Base-by-base conservation (phyloP, 495 filamentous ascomycete species). In the Penicillium verhagenii region DNA sequence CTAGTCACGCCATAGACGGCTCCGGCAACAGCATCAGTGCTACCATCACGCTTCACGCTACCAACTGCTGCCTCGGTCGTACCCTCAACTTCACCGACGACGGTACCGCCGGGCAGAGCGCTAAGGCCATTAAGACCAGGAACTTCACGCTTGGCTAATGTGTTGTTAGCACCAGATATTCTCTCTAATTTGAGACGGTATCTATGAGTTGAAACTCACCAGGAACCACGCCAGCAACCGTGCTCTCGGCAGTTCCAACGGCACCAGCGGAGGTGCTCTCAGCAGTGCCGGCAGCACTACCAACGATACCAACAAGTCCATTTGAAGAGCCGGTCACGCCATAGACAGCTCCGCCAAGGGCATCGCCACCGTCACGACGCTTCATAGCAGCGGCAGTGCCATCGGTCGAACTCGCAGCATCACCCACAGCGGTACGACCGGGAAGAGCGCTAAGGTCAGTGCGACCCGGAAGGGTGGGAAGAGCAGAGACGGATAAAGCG, bases 381-480 rank as follows among this genome's bases (percentile, higher is more conserved):
- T 58, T 56, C 1, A 43, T 0, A 18, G 13, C 37, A n/a, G 18
- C 28, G 20, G 38, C 11, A 25, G 31, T 35, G 18, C 40, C 21
- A 1, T 11, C n/a, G 10, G 13, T 23, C 0, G 47, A 21, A 20
- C 42, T 56, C 37, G 49, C 45, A 18, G 52, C 6, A 19, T 33
- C 52, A 8, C 33, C 50, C 29, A 61, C 37, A 10, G 43, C 53
- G 11, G 31, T 44, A 20, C 49, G 2, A 6, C 53, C 49, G 21
- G 54, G n/a, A n/a, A n/a, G n/a, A n/a, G n/a, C n/a, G n/a, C n/a
- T n/a, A n/a, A n/a, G n/a, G n/a, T n/a, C n/a, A n/a, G n/a, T n/a
- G n/a, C n/a, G n/a, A n/a, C n/a, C n/a, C n/a, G n/a, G 28, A 14
- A 63, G 10, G 16, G 19, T 5, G 14, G 62, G 65, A 8, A 67